phyloP scores from a whole-genome alignment of 2,329 filamentous ascomycete genomes.

The Colletotrichum sp. region DNA sequence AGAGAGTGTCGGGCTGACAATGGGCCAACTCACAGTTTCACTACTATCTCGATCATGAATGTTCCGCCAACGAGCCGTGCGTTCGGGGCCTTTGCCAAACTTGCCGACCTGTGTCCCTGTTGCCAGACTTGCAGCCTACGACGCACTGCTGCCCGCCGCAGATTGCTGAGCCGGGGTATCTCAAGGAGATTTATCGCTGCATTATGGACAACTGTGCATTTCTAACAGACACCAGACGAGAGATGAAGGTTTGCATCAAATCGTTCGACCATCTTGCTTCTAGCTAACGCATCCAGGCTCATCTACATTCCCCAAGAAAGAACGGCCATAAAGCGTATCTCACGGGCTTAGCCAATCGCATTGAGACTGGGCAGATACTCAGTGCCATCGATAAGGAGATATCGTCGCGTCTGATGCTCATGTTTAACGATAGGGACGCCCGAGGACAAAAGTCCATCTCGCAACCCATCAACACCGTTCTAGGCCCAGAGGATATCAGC shows the following conservation, averaged over 20 bases:
- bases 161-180: constrained; percentile 4
- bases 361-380: constrained; percentile 9
- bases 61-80: constrained; percentile 13
- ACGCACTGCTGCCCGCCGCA: constrained; percentile 19
- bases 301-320: constrained; percentile 14
- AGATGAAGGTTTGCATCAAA: constrained; percentile 14
- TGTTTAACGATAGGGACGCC: constrained; percentile 20
- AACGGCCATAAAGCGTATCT: constrained; percentile 17
- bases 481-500: constrained; percentile 12
- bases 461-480: constrained; percentile 8
- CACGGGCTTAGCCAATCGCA: background rate
- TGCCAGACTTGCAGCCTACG: constrained; percentile 14
- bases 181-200: constrained; percentile 20
- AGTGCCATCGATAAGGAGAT: constrained; percentile 16
- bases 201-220: constrained; percentile 20
- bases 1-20: background rate
- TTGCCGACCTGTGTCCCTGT: constrained; percentile 5
- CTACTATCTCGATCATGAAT: constrained; percentile 21
- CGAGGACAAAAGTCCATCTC: constrained; percentile 18
- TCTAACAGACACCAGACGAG: constrained; percentile 11
- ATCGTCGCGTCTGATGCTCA: constrained; percentile 15
- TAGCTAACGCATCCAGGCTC: background rate
- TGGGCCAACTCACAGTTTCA: background rate
- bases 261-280: background rate
- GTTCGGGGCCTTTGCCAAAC: constrained; percentile 15